Percentiles rank a stretch among this genome's conserved stretches.
Evolutionary conservation across 2,329 filamentous ascomycete species (phyloP).

Genomic region (Colletotrichum sp.): DNA sequence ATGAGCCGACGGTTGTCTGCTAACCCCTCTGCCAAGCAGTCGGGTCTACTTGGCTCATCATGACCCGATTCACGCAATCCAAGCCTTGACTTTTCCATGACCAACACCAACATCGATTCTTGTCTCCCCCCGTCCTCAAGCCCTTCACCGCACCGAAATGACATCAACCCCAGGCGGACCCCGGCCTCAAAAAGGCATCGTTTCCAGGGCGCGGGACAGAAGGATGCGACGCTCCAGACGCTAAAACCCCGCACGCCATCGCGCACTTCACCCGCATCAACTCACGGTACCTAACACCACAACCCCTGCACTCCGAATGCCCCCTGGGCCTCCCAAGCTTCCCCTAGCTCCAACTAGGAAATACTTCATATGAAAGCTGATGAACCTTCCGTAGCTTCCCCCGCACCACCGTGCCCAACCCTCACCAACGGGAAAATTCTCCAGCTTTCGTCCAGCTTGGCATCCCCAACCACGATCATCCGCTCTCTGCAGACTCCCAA

Average conservation of each 20-base stretch:
- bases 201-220: slow-evolving; percentile 2
- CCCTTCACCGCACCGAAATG: slow-evolving; percentile 9
- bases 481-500: neutral
- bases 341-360: neutral
- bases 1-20: neutral
- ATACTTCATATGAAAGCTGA: neutral
- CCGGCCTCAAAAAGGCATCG: neutral
- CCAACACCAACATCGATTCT: too few species aligned
- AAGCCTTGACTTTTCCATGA: neutral
- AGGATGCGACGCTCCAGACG: slow-evolving; percentile 16
- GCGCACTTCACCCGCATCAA: neutral
- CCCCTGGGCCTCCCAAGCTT: neutral
- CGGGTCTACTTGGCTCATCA: neutral
- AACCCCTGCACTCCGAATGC: neutral
- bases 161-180: neutral
- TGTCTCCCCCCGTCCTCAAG: neutral
- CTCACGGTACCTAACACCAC: neutral
- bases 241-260: slow-evolving; percentile 18
- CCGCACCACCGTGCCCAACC: neutral
- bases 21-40: slow-evolving; percentile 1
- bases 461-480: neutral
- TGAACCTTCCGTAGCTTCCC: slow-evolving; percentile 2
- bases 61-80: neutral
- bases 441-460: slow-evolving; percentile 4
- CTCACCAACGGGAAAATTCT: neutral